These are phyloP conservation scores for Penicillium tannophilum DNA, from an alignment of 495 filamentous ascomycete species.

Conservation along the genomic window DNA sequence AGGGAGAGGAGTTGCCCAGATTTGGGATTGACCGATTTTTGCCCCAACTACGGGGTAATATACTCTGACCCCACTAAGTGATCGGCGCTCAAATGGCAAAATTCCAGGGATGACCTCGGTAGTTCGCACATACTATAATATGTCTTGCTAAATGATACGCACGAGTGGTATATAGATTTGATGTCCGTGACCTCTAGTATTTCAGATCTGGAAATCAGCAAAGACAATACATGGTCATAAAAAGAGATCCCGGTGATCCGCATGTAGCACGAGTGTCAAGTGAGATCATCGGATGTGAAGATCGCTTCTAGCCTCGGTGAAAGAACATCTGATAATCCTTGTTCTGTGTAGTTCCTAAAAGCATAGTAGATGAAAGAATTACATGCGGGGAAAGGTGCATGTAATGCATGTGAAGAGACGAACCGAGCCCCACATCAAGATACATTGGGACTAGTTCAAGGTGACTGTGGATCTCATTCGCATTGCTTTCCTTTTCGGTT, in stretches of 20 bases:
- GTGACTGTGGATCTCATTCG: neutral
- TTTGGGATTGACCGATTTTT: neutral
- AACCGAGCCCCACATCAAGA: neutral
- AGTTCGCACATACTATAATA: neutral
- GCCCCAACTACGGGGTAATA: neutral
- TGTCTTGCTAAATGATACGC: too few relatives aligned
- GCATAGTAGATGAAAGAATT: too few relatives aligned
- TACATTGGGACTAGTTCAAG: neutral
- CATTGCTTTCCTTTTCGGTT: conserved; percentile 1
- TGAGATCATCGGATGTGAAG: too few relatives aligned
- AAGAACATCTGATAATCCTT: too few relatives aligned
- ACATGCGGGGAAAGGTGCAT: too few relatives aligned
- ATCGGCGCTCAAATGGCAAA: neutral
- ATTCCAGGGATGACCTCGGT: neutral
- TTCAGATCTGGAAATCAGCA: too few relatives aligned
- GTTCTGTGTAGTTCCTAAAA: too few relatives aligned
- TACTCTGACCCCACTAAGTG: neutral
- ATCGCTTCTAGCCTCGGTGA: too few relatives aligned
- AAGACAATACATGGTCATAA: too few relatives aligned
- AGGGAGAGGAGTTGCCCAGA: neutral
- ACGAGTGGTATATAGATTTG: neutral
- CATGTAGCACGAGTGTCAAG: too few relatives aligned
- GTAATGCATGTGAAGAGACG: neutral
- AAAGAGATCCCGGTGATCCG: too few relatives aligned
- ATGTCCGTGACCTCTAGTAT: neutral